Conservation (phyloP, 495 filamentous ascomycete species). For the Trichoderma asperelloides region DNA sequence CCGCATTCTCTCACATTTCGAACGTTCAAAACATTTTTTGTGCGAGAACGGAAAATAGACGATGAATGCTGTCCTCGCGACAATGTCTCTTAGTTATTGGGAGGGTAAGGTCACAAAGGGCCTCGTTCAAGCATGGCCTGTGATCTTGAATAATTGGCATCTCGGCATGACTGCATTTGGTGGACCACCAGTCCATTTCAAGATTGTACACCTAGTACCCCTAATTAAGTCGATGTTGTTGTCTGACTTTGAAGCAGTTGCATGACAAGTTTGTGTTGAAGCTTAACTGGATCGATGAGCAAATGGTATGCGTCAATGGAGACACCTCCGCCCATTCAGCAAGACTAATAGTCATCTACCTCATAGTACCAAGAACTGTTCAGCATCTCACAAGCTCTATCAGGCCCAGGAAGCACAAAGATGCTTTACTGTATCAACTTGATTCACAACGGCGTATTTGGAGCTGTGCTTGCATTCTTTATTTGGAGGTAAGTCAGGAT, state of each 20-base stretch:
- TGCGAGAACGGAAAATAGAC: neutral
- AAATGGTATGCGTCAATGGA: slow-evolving; percentile 39
- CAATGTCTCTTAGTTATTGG: neutral
- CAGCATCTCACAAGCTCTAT: slow-evolving; percentile 65
- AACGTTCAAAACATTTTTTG: neutral
- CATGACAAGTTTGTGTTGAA: slow-evolving; percentile 59
- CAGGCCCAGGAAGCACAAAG: slow-evolving; percentile 71
- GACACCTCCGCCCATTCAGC: neutral
- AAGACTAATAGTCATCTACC: neutral
- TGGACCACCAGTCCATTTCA: slow-evolving; percentile 63
- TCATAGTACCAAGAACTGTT: slow-evolving; percentile 74
- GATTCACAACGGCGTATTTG: slow-evolving; percentile 53
- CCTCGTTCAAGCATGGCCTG: neutral
- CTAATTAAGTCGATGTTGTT: neutral
- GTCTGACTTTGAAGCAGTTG: slow-evolving; percentile 26
- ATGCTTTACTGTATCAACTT: slow-evolving; percentile 69
- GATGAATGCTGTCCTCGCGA: neutral
- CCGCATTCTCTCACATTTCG: neutral
- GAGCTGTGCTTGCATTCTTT: slow-evolving; percentile 55
- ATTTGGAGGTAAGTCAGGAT: slow-evolving; percentile 52
- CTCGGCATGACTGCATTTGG: slow-evolving; percentile 66
- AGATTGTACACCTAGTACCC: slow-evolving; percentile 38
- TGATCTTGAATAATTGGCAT: slow-evolving; percentile 40
- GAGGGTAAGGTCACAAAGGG: neutral
- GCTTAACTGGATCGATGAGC: slow-evolving; percentile 66